Conservation (phyloP, 1,139 yeast genomes). For the Maudiozyma humilis region DNA sequence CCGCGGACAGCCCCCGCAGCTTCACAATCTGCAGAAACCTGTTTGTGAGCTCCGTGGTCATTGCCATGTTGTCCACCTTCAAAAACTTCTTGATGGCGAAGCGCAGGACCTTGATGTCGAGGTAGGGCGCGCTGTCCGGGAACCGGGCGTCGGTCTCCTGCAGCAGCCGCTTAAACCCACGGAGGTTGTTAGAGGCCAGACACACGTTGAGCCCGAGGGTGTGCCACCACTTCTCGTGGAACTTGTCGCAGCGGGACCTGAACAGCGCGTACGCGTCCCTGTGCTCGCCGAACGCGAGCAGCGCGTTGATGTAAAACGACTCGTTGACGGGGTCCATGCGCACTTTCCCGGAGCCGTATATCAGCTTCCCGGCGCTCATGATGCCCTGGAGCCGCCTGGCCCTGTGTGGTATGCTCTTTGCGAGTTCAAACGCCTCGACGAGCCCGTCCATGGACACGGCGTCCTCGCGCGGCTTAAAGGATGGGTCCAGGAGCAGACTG, state of each 20-base stretch:
- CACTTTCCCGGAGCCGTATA: slow-evolving; percentile 24
- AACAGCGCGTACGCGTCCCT: slow-evolving; percentile 28
- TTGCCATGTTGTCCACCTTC: slow-evolving; percentile 11
- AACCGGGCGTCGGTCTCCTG: slow-evolving; percentile 16
- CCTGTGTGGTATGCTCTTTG: slow-evolving; percentile 19
- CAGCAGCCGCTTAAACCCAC: slow-evolving; percentile 25
- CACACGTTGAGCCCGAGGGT: slow-evolving; percentile 32
- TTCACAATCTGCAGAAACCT: slow-evolving; percentile 16
- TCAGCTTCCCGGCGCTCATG: slow-evolving; percentile 21
- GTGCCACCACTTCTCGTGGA: slow-evolving; percentile 35
- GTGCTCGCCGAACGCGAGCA: slow-evolving; percentile 26
- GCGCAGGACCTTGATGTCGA: slow-evolving; percentile 20
- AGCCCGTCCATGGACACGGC: slow-evolving; percentile 19
- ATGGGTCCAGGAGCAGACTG: slow-evolving; percentile 12
- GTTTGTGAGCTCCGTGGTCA: slow-evolving; percentile 16
- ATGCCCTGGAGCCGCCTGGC: slow-evolving; percentile 19
- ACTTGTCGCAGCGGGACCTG: slow-evolving; percentile 20
- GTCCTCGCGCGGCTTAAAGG: slow-evolving; percentile 1
- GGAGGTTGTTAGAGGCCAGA: slow-evolving; percentile 27
- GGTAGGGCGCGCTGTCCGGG: slow-evolving; percentile 9
- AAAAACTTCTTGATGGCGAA: slow-evolving; percentile 24
- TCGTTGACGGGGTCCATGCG: slow-evolving; percentile 31
- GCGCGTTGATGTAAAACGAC: slow-evolving; percentile 30
- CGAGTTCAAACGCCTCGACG: slow-evolving; percentile 24
- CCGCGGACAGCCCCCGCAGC: slow-evolving; percentile 13